Base-by-base conservation (phyloP, 495 filamentous ascomycete genomes). In the Podospora appendiculata region DNA sequence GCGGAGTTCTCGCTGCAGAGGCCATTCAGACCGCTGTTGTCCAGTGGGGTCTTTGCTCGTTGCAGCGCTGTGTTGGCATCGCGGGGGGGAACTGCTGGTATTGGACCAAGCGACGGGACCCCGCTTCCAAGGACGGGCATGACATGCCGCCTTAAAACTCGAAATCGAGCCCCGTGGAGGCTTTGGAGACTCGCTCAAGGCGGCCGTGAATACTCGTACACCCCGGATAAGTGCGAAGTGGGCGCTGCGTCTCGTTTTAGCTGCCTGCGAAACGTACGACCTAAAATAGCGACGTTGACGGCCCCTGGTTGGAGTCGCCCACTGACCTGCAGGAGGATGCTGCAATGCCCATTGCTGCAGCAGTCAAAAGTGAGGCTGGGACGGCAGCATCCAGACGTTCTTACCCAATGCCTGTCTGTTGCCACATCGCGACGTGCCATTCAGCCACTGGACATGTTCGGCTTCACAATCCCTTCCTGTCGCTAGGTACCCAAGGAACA, bases 31-130 rank as follows among this genome's bases (percentile, higher is more conserved):
- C 52, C 41, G 47, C 44, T 49, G 41, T 47, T 17, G 40, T 45
- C 1, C 34, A 41, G 52, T 58, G 55, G 58, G 55, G 39, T 44
- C 34, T 32, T 2, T 50, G 13, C 32, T 47, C 45, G 41, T 51
- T 46, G 56, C 56, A 66, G 58, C 52, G 51, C 50, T 62, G 61
- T 46, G 62, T 51, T 64, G 61, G 56, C 62, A 62, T 58, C 57
- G 47, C 52, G 53, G 56, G 46, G 52, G 47, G 38, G n/a, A 2
- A 2, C 17, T 48, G 33, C 46, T 46, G n/a, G 46, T 9, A 25
- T 25, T 25, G 25, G 25, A 25, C 25, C 25, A 25, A 25, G 25
- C 25, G 25, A 25, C 5, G 25, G 25, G 25, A 25, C 2, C 25
- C 25, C 25, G 25, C 25, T 25, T 25, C 5, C 25, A 25, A 25